phyloP scores from a whole-genome alignment of 108 stramenopile species.

The Stephanodiscus minutulus region DNA sequence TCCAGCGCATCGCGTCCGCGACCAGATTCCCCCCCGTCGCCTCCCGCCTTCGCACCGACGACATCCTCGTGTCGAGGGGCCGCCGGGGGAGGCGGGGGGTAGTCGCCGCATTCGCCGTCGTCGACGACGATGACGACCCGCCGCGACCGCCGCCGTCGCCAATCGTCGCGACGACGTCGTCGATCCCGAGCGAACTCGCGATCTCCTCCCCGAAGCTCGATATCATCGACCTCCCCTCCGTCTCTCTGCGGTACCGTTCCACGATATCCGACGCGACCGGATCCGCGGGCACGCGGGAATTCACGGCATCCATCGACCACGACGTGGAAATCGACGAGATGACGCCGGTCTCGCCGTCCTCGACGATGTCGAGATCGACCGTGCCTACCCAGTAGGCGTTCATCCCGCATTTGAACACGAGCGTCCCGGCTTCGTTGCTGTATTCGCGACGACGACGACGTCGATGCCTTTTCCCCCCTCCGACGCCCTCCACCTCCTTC shows the following conservation, averaged over 20 bases:
- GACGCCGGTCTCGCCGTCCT: constrained; percentile 1
- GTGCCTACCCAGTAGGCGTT: constrained; percentile 48
- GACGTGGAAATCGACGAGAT: constrained; percentile 37
- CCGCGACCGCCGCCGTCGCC: background rate
- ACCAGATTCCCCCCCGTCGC: constrained; percentile 41
- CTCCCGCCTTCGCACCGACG: constrained; percentile 46
- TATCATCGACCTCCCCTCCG: constrained; percentile 26
- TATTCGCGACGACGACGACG: background rate
- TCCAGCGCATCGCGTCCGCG: constrained; percentile 49
- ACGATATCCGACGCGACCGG: constrained; percentile 24
- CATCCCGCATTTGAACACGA: constrained; percentile 51
- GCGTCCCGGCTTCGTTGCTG: constrained; percentile 31
- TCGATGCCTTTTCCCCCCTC: background rate
- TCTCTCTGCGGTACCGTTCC: constrained; percentile 18
- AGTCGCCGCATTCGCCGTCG: too few relatives aligned
- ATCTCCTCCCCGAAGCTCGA: constrained; percentile 28
- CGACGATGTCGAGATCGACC: constrained; percentile 39
- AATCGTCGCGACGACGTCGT: constrained; percentile 38
- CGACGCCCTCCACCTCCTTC: background rate
- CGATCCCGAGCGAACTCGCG: constrained; percentile 32
- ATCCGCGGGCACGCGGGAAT: constrained; percentile 14
- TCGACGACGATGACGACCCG: too few relatives aligned
- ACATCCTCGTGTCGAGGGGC: constrained; percentile 45
- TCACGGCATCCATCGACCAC: constrained; percentile 45
- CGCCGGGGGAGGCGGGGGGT: too few relatives aligned